These are phyloP conservation scores for Cercospora canescens DNA, from an alignment of 2,329 filamentous ascomycete species.

Conservation along the genomic window DNA sequence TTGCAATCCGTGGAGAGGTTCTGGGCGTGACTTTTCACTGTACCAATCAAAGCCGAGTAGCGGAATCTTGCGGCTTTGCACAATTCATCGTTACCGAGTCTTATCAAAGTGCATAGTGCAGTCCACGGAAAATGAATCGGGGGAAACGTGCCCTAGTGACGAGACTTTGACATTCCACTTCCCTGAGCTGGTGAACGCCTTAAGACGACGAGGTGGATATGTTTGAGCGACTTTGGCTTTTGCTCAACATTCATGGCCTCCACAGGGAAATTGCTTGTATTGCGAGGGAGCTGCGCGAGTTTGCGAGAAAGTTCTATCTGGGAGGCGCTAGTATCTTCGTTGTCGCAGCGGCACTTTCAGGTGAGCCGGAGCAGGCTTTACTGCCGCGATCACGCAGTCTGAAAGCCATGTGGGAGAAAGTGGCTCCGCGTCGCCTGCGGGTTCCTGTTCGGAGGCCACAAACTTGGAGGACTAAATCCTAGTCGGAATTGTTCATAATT, in stretches of 20 bases:
- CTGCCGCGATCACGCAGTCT: not conserved
- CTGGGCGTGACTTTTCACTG: not conserved
- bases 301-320: not conserved
- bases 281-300: not conserved
- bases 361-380: not conserved
- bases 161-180: not conserved
- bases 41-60: not conserved
- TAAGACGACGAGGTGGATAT: not conserved
- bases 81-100: not conserved
- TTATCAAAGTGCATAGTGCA: not conserved
- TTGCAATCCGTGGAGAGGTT: not conserved
- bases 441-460: too few species aligned
- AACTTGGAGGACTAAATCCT: too few species aligned
- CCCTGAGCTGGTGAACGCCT: not conserved
- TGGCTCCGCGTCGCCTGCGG: not conserved
- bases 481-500: not conserved
- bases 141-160: too few species aligned
- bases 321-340: not conserved
- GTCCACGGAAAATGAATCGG: not conserved
- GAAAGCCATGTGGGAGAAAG: not conserved
- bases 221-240: not conserved
- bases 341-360: not conserved
- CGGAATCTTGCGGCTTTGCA: not conserved
- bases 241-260: not conserved
- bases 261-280: not conserved